A percentile compares a stretch with the other conserved stretches of the same genome.
phyloP scores from a whole-genome alignment of 2,329 filamentous ascomycete genomes.

The Didymella exigua region DNA sequence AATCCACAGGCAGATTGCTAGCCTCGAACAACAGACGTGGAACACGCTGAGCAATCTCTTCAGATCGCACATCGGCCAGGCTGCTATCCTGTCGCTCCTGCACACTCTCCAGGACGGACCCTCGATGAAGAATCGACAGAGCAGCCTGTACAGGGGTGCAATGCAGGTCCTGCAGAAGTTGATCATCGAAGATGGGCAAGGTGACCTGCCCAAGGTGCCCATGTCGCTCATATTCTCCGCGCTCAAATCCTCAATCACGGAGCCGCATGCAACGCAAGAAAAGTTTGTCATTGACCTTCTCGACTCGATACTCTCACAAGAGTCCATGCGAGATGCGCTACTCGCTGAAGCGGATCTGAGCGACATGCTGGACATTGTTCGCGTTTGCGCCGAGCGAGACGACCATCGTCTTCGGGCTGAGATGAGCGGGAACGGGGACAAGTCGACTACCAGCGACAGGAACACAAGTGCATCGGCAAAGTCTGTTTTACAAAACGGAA shows the following conservation, averaged over 20 bases:
- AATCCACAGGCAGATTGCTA: slow-evolving; percentile 69
- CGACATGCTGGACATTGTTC: slow-evolving; percentile 64
- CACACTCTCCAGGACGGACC: slow-evolving; percentile 55
- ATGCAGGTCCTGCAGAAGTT: slow-evolving; percentile 40
- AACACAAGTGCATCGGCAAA: slow-evolving; percentile 42
- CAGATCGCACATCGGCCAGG: slow-evolving; percentile 74
- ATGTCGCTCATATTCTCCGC: slow-evolving; percentile 43
- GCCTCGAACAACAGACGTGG: slow-evolving; percentile 69
- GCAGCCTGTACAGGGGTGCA: slow-evolving; percentile 38
- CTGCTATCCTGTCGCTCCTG: slow-evolving; percentile 68
- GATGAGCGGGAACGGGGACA: slow-evolving; percentile 13
- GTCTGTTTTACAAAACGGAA: slow-evolving; percentile 16
- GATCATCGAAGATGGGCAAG: slow-evolving; percentile 40
- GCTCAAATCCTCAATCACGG: slow-evolving; percentile 39
- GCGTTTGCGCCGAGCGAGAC: slow-evolving; percentile 55
- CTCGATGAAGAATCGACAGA: slow-evolving; percentile 27
- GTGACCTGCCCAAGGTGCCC: slow-evolving; percentile 43
- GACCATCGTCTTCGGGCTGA: slow-evolving; percentile 31
- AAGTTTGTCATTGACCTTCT: slow-evolving; percentile 60
- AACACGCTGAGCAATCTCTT: slow-evolving; percentile 72
- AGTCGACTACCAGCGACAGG: neutral
- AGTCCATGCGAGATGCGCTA: slow-evolving; percentile 61
- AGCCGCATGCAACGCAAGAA: slow-evolving; percentile 38
- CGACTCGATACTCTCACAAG: slow-evolving; percentile 49
- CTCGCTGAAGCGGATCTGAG: slow-evolving; percentile 72